Evolutionary conservation across 129 eudicot species (phyloP), one percentile per base, ranked within the genome.

Genomic region (Centrapalus pauciflorus): DNA sequence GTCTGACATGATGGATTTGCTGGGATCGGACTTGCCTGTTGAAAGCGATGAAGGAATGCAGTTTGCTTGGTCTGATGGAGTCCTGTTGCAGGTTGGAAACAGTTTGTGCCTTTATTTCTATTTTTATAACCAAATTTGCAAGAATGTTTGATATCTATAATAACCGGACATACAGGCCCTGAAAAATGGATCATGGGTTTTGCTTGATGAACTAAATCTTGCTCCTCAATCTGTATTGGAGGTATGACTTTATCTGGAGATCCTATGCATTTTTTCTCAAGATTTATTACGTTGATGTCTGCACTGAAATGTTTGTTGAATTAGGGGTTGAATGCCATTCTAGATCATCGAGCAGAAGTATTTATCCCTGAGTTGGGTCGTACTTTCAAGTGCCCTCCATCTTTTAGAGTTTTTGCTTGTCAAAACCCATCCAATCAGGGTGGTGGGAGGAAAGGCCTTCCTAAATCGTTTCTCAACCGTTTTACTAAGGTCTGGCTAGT

Each of bases 61-160:
- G 77, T 94, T 94, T 86, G 96, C 99, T 27, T 94, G 99, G 99
- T 86, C 93, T 57, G 99, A 94, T 82, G 99, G 99, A 29, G 89
- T 94, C 74, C 81, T 94, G 16, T 79, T 94, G 43, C 98, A 92
- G 98, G 98, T 92, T 34, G 34, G 9, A 48, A 34, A 34, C 66
- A 11, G 17, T 40, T 35, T 32, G 25, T 66, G 4, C 35, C 43
- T 60, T 34, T 48, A 29, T 46, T 30, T 38, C 26, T 69, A 33
- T 17, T 72, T 2, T 1, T 32, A 27, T 17, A 35, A 7, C 54
- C 61, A 4, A 61, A 27, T 63, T 62, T 77, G 33, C 40, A 55
- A 4, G 71, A 66, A 11, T 76, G 21, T 49, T 9, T 72, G 75
- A 51, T 48, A 34, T 60, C 25, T 43, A 16, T 54, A 2, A 17